phyloP scores from a whole-genome alignment of 148 eudicot genomes.

The Agrostemma githago region DNA sequence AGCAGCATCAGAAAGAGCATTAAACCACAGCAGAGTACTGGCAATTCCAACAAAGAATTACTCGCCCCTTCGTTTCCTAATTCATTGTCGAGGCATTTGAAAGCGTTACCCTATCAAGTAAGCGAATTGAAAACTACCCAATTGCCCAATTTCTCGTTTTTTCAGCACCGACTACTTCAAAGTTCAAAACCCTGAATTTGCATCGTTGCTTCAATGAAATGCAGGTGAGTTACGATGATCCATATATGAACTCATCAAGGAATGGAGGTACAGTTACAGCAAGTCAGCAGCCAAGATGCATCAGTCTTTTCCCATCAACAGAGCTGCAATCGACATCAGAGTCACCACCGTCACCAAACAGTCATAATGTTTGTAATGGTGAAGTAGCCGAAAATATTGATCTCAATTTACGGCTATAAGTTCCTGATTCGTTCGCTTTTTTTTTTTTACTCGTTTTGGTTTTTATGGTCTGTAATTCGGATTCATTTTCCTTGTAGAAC shows the following conservation, averaged over 20 bases:
- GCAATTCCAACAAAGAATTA: slow-evolving; percentile 18
- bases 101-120: slow-evolving; percentile 33
- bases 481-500: not conserved
- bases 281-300: slow-evolving; percentile 23
- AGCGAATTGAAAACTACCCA: slow-evolving; percentile 5
- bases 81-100: slow-evolving; percentile 25
- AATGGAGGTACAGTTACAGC: slow-evolving; percentile 21
- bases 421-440: not conserved
- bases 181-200: not conserved
- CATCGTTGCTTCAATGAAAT: not conserved
- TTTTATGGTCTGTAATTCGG: not conserved
- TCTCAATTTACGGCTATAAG: slow-evolving; percentile 29
- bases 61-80: slow-evolving; percentile 24
- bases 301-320: slow-evolving; percentile 33
- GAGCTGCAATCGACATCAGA: slow-evolving; percentile 18
- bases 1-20: slow-evolving; percentile 9
- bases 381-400: slow-evolving; percentile 29
- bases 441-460: not conserved
- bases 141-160: not conserved
- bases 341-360: slow-evolving; percentile 7
- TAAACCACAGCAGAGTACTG: slow-evolving; percentile 13
- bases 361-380: not conserved
- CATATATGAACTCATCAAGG: slow-evolving; percentile 9
- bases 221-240: slow-evolving; percentile 30
- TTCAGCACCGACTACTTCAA: not conserved